phyloP scores from a whole-genome alignment of 2,329 filamentous ascomycete genomes.

The Pyrenophora graminea region DNA sequence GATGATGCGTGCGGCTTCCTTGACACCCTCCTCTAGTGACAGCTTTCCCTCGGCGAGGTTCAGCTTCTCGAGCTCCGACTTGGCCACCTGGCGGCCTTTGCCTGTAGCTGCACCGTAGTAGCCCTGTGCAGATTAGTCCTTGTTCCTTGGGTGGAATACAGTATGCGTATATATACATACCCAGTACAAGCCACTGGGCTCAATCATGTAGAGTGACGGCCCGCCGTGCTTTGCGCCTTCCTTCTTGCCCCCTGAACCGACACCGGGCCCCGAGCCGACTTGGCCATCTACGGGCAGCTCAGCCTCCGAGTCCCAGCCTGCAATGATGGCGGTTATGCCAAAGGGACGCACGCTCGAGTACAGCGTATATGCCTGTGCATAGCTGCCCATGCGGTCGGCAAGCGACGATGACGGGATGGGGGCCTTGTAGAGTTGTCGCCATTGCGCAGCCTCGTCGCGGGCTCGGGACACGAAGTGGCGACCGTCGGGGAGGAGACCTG shows the following conservation, averaged over 20 bases:
- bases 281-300: conserved; percentile 87
- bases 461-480: conserved; percentile 93
- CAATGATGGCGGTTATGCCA: conserved; percentile 92
- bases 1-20: conserved; percentile 96
- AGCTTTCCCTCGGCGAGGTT: conserved; percentile 79
- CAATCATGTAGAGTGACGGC: conserved; percentile 97
- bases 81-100: conserved; percentile 94
- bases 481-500: conserved; percentile 91
- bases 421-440: conserved; percentile 92
- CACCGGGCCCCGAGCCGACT: conserved; percentile 78
- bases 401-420: conserved; percentile 89
- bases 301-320: conserved; percentile 87
- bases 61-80: conserved; percentile 97
- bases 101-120: conserved; percentile 98
- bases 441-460: conserved; percentile 87
- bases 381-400: conserved; percentile 90
- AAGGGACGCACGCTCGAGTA: conserved; percentile 97
- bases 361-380: conserved; percentile 95
- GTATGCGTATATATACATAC: conserved; percentile 46
- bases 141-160: neutral
- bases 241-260: conserved; percentile 83
- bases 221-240: conserved; percentile 78
- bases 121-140: conserved; percentile 57
- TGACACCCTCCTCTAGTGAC: conserved; percentile 83
- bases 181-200: conserved; percentile 97